phyloP scores from a whole-genome alignment of 352 stramenopile species.

The Phytopythium cucurbitacearum region DNA sequence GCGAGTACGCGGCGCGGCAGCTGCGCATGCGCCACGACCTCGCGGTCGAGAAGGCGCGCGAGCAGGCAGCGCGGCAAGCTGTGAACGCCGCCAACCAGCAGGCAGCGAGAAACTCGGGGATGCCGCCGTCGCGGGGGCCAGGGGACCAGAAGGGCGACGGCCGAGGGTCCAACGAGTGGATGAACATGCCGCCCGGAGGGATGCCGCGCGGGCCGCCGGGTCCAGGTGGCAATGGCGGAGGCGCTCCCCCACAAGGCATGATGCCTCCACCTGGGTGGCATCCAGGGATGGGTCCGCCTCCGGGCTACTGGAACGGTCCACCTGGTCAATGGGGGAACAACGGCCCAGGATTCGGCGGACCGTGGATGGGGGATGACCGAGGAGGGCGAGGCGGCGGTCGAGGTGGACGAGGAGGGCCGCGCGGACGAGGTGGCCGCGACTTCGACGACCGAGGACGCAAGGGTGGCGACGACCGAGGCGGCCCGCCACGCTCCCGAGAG shows the following conservation, averaged over 20 bases:
- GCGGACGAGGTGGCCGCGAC: conserved; percentile 14
- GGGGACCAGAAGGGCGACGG: background rate
- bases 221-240: conserved; percentile 18
- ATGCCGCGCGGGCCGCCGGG: conserved; percentile 7
- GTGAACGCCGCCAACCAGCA: conserved; percentile 55
- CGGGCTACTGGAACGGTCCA: conserved; percentile 42
- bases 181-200: background rate
- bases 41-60: conserved; percentile 67
- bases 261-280: conserved; percentile 60
- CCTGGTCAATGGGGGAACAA: conserved; percentile 37
- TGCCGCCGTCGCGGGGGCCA: conserved; percentile 8
- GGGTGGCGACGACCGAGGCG: conserved; percentile 25
- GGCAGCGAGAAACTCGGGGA: conserved; percentile 15
- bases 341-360: conserved; percentile 30
- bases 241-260: conserved; percentile 44
- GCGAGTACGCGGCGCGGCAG: conserved; percentile 82
- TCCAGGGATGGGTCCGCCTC: conserved; percentile 61
- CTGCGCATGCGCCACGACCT: conserved; percentile 63
- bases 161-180: conserved; percentile 8
- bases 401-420: conserved; percentile 17
- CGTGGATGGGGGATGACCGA: conserved; percentile 51
- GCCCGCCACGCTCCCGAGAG: conserved; percentile 31
- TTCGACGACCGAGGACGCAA: conserved; percentile 42
- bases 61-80: conserved; percentile 73
- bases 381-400: conserved; percentile 28